Percentiles rank a stretch among this genome's conserved stretches.
phyloP scores from a whole-genome alignment of 129 eudicot species.

The Mikania micrantha region DNA sequence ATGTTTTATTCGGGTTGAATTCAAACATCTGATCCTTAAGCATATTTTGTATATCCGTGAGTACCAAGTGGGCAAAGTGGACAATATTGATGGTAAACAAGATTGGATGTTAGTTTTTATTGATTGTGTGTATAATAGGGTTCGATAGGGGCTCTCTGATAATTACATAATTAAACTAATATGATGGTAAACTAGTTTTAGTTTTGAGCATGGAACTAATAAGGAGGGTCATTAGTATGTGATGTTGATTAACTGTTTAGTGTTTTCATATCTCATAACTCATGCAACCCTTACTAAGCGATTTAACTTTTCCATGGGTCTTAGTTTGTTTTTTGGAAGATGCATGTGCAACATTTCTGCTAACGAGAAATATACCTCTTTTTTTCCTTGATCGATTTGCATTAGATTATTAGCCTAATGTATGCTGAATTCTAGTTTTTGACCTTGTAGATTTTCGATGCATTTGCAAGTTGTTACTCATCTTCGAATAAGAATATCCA shows the following conservation, averaged over 20 bases:
- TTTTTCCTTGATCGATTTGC: not conserved
- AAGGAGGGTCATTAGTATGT: not conserved
- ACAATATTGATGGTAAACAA: too few relatives aligned
- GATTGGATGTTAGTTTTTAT: too few relatives aligned
- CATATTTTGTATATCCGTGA: too few relatives aligned
- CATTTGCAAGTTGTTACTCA: conserved; percentile 66
- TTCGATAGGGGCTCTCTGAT: not conserved
- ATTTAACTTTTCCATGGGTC: not conserved
- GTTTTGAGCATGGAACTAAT: not conserved
- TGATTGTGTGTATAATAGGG: too few relatives aligned
- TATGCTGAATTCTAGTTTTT: conserved; percentile 8
- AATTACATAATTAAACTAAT: not conserved
- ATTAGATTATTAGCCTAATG: not conserved
- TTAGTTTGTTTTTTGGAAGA: not conserved
- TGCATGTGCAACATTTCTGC: not conserved
- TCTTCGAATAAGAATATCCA: conserved; percentile 89
- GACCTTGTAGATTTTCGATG: conserved; percentile 75
- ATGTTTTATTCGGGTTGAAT: too few relatives aligned
- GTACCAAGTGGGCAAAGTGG: too few relatives aligned
- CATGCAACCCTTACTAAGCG: not conserved
- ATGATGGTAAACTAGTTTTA: not conserved
- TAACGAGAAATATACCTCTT: not conserved
- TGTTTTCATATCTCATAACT: too few relatives aligned
- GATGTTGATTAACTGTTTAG: not conserved
- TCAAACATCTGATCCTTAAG: too few relatives aligned